Base-by-base conservation (phyloP, 2,329 filamentous ascomycete species). In the Pseudopithomyces maydicus region DNA sequence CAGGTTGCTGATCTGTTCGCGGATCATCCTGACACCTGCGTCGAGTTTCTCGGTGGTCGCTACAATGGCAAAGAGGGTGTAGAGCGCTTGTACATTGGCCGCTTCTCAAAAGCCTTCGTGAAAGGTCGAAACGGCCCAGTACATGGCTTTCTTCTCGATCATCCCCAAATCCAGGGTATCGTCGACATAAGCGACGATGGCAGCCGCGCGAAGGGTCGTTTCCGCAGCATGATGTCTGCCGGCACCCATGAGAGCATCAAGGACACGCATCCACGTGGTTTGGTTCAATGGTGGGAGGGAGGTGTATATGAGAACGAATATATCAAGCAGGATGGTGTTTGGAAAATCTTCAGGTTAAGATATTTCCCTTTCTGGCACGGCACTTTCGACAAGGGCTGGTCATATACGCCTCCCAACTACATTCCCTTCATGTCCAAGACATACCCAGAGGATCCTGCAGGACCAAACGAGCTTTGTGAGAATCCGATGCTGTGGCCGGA, bases 301-400 rank as follows among this genome's bases (percentile, higher is more conserved):
- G 83, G 83, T 2, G 69, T 85, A 35, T 85, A 85, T 69, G 82
- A 85, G 71, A 85, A 85, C 64, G 82, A 85, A 67, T 85, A 84
- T 68, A 80, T 85, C 72, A 84, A 84, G 70, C 82, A 85, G 63
- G 69, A 80, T 57, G 82, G 81, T 4, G 73, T 78, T 5, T 85
- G 83, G 83, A 83, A 82, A 70, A 77, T 85, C 22, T 81, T 82
- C 69, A 75, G 80, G 33, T 78, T 84, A 58, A 79, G 81, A 41
- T 85, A 85, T 68, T 84, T 84, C 63, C 82, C 83, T 1, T 85
- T 85, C 70, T 85, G 83, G 83, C 83, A 85, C 47, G 71, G 67
- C 14, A 78, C 81, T 26, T 80, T 82, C 55, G 81, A 82, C 68
- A 78, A 78, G 39, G 83, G 83, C 33, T 85, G 83, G 83, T 74